Percentiles rank a stretch among this genome's conserved stretches.
Conservation (phyloP, 805 yeast genomes). For the Metschnikowia lochheadii region DNA sequence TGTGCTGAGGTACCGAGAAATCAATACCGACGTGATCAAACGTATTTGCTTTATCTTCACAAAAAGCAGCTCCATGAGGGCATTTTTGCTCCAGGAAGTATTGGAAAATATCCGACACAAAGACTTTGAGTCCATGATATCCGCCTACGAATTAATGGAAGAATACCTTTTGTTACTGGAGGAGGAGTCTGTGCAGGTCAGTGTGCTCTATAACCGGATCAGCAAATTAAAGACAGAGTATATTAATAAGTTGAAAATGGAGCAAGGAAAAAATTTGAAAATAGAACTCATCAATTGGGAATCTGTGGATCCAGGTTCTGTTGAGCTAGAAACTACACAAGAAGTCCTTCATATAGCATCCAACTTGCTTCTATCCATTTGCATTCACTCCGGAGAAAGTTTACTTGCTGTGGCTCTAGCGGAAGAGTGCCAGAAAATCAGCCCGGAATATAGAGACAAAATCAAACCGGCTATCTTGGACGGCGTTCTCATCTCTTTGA, state of each 20-base stretch:
- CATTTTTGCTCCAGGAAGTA: conserved; percentile 1
- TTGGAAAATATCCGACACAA: not conserved
- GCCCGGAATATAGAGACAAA: not conserved
- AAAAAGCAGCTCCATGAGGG: conserved; percentile 1
- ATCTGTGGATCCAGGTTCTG: too few relatives aligned
- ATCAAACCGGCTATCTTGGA: conserved; percentile 7
- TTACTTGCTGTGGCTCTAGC: conserved; percentile 1
- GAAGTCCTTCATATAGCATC: not conserved
- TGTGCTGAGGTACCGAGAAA: not conserved
- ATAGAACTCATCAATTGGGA: not conserved
- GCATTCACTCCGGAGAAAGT: conserved; percentile 2
- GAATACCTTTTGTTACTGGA: conserved; percentile 1
- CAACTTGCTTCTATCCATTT: conserved; percentile 3
- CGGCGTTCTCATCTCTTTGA: conserved; percentile 8
- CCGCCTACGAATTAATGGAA: conserved; percentile 1
- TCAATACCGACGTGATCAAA: not conserved
- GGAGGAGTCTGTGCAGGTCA: not conserved
- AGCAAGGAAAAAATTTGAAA: too few relatives aligned
- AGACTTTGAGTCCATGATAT: not conserved
- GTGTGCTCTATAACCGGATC: not conserved
- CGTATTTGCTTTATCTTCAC: not conserved
- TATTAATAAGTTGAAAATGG: too few relatives aligned
- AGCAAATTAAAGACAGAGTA: not conserved
- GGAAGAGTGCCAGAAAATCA: not conserved
- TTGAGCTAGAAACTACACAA: not conserved